These are phyloP conservation scores for Delonix regia DNA, from an alignment of 306 rosid genomes.

Conservation along the genomic window DNA sequence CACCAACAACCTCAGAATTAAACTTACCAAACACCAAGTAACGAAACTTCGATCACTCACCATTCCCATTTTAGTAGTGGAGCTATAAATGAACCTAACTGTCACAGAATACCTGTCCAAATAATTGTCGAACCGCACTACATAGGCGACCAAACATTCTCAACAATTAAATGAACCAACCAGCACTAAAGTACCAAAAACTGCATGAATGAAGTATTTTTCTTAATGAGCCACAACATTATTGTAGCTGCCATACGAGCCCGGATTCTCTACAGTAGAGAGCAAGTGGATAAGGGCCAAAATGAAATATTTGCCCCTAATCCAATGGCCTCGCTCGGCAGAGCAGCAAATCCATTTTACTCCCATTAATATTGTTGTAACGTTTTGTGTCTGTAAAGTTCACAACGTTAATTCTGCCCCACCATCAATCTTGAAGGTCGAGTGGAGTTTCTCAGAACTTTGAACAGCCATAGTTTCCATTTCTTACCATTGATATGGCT, in stretches of 20 bases:
- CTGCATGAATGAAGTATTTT: neutral
- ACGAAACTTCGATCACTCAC: no score
- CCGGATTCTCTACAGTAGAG: no score
- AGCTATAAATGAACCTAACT: neutral
- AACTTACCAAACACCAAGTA: no score
- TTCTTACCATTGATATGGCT: neutral
- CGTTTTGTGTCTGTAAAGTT: neutral
- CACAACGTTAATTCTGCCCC: neutral
- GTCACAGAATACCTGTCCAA: neutral
- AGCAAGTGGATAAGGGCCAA: no score
- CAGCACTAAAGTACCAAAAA: neutral
- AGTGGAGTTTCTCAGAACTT: no score
- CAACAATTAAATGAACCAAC: neutral
- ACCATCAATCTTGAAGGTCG: neutral
- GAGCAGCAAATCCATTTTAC: no score
- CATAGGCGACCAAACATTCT: neutral
- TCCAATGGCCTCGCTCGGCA: no score
- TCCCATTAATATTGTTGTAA: neutral
- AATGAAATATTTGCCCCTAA: no score
- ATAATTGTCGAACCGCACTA: neutral
- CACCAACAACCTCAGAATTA: neutral
- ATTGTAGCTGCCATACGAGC: no score
- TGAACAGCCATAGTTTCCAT: no score
- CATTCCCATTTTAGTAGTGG: neutral
- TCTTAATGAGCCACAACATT: no score